Evolutionary conservation across 805 yeast species (phyloP), one percentile per base, ranked within the genome.

Genomic region (Saccharomycopsis amapae): DNA sequence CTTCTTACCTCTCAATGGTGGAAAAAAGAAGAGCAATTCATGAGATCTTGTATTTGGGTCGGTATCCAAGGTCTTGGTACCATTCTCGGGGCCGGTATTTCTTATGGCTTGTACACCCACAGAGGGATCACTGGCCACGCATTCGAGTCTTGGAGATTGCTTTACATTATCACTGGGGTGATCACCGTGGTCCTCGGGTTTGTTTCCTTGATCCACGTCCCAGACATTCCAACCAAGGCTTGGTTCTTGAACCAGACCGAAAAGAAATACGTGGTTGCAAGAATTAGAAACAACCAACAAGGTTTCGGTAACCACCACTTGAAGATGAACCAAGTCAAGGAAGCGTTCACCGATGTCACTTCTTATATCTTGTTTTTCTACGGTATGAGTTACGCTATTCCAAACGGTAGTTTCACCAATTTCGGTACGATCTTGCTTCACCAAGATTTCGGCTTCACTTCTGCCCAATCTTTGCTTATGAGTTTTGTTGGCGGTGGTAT

Each of bases 81-180:
- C 60, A 35, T 68, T 67, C 19, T 45, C 5, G 63, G 67, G 22
- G 49, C 72, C 26, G 67, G 70, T 10, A 71, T 79, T 47, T 77
- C 84, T 1, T 78, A 77, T 54, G 81, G 79, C 12, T 51, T 64
- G 49, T 55, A 64, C 40, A 36, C 43, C 2, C 59, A 68, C 52
- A 57, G 51, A 12, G 59, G 56, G n/a, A 26, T 26, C 12, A 59
- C 67, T 52, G 32, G 40, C 3, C 67, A 61, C 51, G 46, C 64
- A 24, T 57, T 74, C 20, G 64, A 55, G 10, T 61, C 76, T 1
- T 81, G 85, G 84, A 71, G 71, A 55, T 53, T 72, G 12, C 53
- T 76, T 2, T 80, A 69, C 54, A 59, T 80, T 35, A 64, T 77
- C 15, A 64, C 72, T 37, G 87, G 87, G 3, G 56, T 65, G 13